Evolutionary conservation across 257 asterid species (phyloP).

Genomic region (Osmanthus fragrans): DNA sequence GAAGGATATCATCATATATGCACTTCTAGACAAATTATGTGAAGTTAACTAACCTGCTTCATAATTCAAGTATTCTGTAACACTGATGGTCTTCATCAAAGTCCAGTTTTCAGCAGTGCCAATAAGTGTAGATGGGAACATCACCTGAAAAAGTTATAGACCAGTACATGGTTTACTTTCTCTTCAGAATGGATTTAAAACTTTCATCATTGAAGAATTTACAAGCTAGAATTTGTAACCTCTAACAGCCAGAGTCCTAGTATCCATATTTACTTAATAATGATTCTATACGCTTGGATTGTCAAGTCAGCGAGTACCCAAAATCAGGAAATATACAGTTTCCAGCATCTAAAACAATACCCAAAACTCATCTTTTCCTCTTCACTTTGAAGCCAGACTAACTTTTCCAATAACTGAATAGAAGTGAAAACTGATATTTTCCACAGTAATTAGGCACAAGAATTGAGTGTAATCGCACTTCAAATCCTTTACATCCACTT

Average conservation of each 20-base stretch:
- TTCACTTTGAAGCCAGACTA: not conserved
- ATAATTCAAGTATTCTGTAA: slow-evolving; percentile 91
- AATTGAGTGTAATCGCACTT: too few relatives aligned
- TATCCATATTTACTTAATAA: not conserved
- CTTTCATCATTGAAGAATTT: too few relatives aligned
- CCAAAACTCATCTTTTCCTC: not conserved
- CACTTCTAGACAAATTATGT: slow-evolving; percentile 10
- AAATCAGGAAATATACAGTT: not conserved
- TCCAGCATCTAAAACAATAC: not conserved
- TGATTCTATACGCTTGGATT: not conserved
- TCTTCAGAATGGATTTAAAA: not conserved
- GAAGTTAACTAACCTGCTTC: slow-evolving; percentile 72
- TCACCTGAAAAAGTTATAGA: slow-evolving; percentile 54
- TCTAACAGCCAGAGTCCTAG: not conserved
- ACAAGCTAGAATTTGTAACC: not conserved
- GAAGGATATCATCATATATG: not conserved
- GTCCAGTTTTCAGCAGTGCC: slow-evolving; percentile 99
- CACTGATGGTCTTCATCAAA: slow-evolving; percentile 94
- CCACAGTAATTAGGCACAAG: not conserved
- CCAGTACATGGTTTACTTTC: slow-evolving; percentile 6
- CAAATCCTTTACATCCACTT: not conserved
- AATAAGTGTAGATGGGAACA: slow-evolving; percentile 92
- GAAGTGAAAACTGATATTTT: not conserved
- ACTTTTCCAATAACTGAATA: not conserved
- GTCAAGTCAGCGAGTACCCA: not conserved